Base-by-base conservation (phyloP, 1,284 basidiomycete species). In the Leccinum pachyderme region DNA sequence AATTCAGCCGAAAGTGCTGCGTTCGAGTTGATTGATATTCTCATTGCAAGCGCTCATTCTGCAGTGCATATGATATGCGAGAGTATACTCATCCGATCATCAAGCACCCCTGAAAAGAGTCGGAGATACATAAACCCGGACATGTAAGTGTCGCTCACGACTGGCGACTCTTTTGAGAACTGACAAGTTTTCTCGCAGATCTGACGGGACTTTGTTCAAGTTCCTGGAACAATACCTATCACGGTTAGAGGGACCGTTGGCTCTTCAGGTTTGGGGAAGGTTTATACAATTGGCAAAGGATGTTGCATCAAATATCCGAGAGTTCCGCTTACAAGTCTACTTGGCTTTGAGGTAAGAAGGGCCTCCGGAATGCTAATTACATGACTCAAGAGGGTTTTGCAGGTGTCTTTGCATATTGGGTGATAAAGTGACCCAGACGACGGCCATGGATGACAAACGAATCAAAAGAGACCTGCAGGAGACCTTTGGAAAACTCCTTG, bases 391-490 rank as follows among this genome's bases (percentile, higher is more conserved):
- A 69, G 15, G 49, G 2, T 45, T 52, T 47, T 31, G 3, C 57
- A 94, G 93, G 61, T 93, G 93, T 70, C 75, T 97, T 33, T 87
- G 86, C 3, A 80, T 87, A 2, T 71, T 98, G 15, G 87, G 89
- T 0, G 86, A 93, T 59, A 96, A 93, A 68, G 80, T 98, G 13
- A 84, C 89, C 2, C 89, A 92, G 64, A 95, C 93, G 0, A 86
- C 89, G 4, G 91, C 93, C 0, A 80, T 96, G 68, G 96, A 98
- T 57, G 96, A 99, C 71, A 82, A 86, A 18, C 81, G 91, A 22
- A 76, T 95, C 53, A 83, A 91, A n/a, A 90, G 93, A 64, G 96
- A 99, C 58, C 75, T 98, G 15, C 94, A 96, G 81, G 96, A 99
- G 57, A 87, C 82, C 0, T 95, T 91, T 64, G 81, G 84, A 41